These are phyloP conservation scores for Neurospora sp. DNA, from an alignment of 2,329 filamentous ascomycete genomes.

Conservation along the genomic window DNA sequence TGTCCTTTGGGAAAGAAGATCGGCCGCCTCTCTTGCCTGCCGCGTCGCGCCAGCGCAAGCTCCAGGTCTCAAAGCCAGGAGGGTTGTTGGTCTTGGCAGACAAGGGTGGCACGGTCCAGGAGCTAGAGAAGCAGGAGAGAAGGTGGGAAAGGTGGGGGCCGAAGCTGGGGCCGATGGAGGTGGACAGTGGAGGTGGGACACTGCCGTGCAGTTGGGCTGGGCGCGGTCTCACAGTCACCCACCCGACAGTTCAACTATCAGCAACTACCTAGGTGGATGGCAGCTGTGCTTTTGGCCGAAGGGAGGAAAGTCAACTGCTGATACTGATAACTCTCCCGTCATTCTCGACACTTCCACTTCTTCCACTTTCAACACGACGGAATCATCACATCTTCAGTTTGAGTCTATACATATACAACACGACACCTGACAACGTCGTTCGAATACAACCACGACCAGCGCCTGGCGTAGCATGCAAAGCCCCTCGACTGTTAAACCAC, in stretches of 20 bases:
- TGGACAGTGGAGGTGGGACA: neutral
- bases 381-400: neutral
- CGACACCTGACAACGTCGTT: neutral
- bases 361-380: neutral
- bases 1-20: neutral
- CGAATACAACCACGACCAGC: neutral
- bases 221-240: neutral
- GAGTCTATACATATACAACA: neutral
- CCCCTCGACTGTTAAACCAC: neutral
- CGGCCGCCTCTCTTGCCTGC: neutral
- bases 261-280: neutral
- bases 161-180: neutral
- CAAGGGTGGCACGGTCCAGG: constrained; percentile 12
- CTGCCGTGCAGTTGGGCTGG: neutral
- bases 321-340: neutral
- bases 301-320: neutral
- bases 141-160: neutral
- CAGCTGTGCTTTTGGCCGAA: neutral
- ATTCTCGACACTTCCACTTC: neutral
- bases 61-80: neutral
- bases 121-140: neutral
- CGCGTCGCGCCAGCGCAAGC: neutral
- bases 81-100: neutral
- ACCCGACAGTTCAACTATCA: neutral
- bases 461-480: neutral